phyloP scores from a whole-genome alignment of 2,329 filamentous ascomycete species.

The Clonostachys solani region DNA sequence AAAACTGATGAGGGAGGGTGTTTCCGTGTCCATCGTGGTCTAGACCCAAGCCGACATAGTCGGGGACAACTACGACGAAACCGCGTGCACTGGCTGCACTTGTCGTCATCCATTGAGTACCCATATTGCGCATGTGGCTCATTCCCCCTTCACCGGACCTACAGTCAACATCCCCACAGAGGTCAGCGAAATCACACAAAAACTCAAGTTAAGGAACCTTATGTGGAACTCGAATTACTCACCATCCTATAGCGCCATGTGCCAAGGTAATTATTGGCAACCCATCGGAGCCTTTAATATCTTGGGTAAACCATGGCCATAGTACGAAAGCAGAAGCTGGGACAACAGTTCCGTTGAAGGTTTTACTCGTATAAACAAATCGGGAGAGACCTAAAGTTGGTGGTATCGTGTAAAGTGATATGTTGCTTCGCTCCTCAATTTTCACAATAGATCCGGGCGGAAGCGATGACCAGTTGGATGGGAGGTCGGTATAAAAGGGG shows the following conservation, averaged over 20 bases:
- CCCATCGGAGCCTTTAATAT: too few relatives aligned
- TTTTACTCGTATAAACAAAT: constrained; percentile 36
- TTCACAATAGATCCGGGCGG: constrained; percentile 7
- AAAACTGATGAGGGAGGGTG: constrained; percentile 32
- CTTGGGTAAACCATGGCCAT: constrained; percentile 29
- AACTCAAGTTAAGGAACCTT: too few relatives aligned
- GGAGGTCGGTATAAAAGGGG: too few relatives aligned
- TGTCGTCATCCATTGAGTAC: too few relatives aligned
- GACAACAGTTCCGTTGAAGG: constrained; percentile 32
- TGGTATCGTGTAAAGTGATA: constrained; percentile 1
- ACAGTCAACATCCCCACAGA: too few relatives aligned
- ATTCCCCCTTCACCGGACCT: too few relatives aligned
- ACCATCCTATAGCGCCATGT: too few relatives aligned
- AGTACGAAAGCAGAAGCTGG: constrained; percentile 41
- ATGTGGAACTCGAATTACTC: too few relatives aligned
- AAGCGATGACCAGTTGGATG: neutral
- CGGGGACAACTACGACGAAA: constrained; percentile 35
- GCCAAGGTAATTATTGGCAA: too few relatives aligned
- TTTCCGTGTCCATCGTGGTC: constrained; percentile 21
- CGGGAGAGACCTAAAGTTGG: constrained; percentile 25
- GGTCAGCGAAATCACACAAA: too few relatives aligned
- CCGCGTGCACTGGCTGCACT: constrained; percentile 15
- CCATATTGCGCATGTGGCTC: too few relatives aligned
- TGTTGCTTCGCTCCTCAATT: constrained; percentile 6
- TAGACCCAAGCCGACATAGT: constrained; percentile 38